Evolutionary conservation across 2,329 filamentous ascomycete genomes (phyloP), one percentile per base, ranked within the genome.

Genomic region (Colletotrichum musicola): DNA sequence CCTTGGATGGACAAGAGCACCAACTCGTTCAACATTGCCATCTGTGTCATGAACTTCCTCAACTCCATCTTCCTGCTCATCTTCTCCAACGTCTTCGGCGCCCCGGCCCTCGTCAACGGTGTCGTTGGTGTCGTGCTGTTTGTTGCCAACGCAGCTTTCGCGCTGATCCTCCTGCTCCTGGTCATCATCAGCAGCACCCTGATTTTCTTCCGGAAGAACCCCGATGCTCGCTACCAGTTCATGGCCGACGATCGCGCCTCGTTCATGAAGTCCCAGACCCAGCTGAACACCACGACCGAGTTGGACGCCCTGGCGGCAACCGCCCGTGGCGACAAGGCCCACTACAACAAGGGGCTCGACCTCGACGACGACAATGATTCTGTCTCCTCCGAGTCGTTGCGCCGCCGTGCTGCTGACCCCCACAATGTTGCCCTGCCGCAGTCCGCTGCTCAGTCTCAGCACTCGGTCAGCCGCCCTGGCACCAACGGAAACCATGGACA

Each of bases 1-100:
- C 95, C 95, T 18, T 98, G 94, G 92, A 98, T 98, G 95, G 95
- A 98, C 86, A 97, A 97, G 89, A 95, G 95, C 83, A 97, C 94
- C 70, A 98, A 98, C 81, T 91, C 91, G 55, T 97, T 97, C 87
- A 98, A 98, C 83, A 97, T 98, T 76, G 89, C 94, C 69, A 98
- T 98, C 75, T 92, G 90, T 71, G 92, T 89, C 53, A 86, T 97
- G 81, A 98, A 97, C 85, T 97, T 98, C 80, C 79, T 98, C 75
- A 97, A 96, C 81, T 88, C 92, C 64, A 90, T 98, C 78, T 97
- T 97, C 84, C 84, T 98, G 40, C 85, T 98, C 64, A 89, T 98
- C 74, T 97, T 97, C 83, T 93, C 93, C 25, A 88, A 92, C 70
- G 89, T 97, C 55, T 98, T 98, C 81, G 90, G 92, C 72, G 91